A percentile compares a stretch with the other conserved stretches of the same genome.
phyloP scores from a whole-genome alignment of 2,329 filamentous ascomycete genomes.

The Aspergillus tanneri region DNA sequence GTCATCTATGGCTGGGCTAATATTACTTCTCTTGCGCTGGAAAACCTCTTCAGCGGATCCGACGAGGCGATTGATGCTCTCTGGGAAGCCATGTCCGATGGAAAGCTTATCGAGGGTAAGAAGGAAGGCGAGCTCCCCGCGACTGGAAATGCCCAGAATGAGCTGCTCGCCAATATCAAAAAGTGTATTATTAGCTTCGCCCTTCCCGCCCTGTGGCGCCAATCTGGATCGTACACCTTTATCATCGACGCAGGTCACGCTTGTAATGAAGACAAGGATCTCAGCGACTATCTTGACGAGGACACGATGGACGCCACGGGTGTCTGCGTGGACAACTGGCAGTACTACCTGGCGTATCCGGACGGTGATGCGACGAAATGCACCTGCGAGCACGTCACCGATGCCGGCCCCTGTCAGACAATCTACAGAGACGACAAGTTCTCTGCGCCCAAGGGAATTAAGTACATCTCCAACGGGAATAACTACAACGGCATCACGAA shows the following conservation, averaged over 20 bases:
- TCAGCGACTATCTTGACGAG: conserved; percentile 7
- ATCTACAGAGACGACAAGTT: conserved; percentile 6
- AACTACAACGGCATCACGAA: conserved; percentile 6
- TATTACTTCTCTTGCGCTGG: not conserved
- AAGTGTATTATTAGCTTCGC: conserved; percentile 12
- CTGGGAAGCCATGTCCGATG: conserved; percentile 2
- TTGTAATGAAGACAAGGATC: conserved; percentile 10
- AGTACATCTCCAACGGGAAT: not conserved
- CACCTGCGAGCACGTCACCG: not conserved
- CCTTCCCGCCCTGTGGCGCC: conserved; percentile 15
- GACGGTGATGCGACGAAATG: conserved; percentile 8
- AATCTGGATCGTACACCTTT: conserved; percentile 10
- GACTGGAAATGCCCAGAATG: not conserved
- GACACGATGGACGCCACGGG: conserved; percentile 8
- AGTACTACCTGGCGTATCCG: conserved; percentile 18
- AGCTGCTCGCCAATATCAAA: conserved; percentile 4
- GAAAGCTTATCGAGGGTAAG: conserved; percentile 14
- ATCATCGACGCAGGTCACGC: conserved; percentile 15
- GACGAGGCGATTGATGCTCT: conserved; percentile 1
- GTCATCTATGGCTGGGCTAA: conserved; percentile 13
- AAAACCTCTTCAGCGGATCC: conserved; percentile 2
- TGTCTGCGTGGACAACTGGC: conserved; percentile 8
- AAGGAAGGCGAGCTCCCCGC: not conserved
- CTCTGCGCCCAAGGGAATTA: conserved; percentile 5
- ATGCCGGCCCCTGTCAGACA: conserved; percentile 3